Evolutionary conservation across 2,329 filamentous ascomycete species (phyloP).

Genomic region (Pseudocercospora fuligena): DNA sequence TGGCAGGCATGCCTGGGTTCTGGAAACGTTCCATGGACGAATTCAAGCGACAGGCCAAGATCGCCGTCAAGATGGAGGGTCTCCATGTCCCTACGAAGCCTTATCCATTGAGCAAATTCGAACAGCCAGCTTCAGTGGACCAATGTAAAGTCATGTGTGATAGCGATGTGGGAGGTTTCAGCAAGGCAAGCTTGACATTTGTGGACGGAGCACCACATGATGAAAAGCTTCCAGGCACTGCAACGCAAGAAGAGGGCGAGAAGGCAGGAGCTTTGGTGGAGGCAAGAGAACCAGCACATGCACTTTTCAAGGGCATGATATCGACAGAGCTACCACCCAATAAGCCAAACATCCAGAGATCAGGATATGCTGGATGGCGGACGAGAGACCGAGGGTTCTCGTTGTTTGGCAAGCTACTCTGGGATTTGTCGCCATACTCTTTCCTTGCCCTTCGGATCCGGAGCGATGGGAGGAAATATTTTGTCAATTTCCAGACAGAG

Average conservation of each 20-base stretch:
- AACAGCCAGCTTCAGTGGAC: slow-evolving; percentile 49
- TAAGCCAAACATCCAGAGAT: slow-evolving; percentile 73
- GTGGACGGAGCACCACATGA: slow-evolving; percentile 30
- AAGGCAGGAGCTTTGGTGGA: slow-evolving; percentile 16
- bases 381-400: slow-evolving; percentile 77
- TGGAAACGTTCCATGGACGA: slow-evolving; percentile 64
- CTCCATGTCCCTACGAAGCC: slow-evolving; percentile 68
- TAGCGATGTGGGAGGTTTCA: slow-evolving; percentile 81
- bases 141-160: slow-evolving; percentile 81
- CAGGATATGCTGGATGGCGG: slow-evolving; percentile 88
- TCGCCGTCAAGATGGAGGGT: slow-evolving; percentile 70
- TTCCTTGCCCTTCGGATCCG: slow-evolving; percentile 89
- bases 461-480: slow-evolving; percentile 88
- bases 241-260: slow-evolving; percentile 18
- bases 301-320: slow-evolving; percentile 84
- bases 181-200: slow-evolving; percentile 73
- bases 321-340: slow-evolving; percentile 81
- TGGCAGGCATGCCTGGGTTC: slow-evolving; percentile 53
- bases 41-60: slow-evolving; percentile 60
- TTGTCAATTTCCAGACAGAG: slow-evolving; percentile 94
- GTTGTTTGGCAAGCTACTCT: slow-evolving; percentile 82
- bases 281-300: slow-evolving; percentile 63
- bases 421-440: slow-evolving; percentile 87
- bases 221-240: slow-evolving; percentile 15
- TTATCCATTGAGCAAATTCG: slow-evolving; percentile 69